A percentile compares a stretch with the other conserved stretches of the same genome.
phyloP scores from a whole-genome alignment of 352 stramenopile species.

The Achlya hypogyna region DNA sequence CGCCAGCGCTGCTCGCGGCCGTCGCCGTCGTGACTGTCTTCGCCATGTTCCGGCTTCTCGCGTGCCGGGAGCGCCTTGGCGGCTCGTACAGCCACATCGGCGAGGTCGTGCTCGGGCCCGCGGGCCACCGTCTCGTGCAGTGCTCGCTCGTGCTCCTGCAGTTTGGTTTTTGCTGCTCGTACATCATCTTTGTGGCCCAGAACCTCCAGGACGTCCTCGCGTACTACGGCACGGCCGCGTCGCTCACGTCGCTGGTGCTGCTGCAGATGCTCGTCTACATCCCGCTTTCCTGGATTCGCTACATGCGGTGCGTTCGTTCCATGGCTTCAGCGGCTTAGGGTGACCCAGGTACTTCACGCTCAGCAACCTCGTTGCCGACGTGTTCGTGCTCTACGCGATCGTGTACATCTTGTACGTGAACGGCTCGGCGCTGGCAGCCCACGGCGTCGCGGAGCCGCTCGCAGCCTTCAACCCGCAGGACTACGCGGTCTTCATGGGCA shows the following conservation, averaged over 20 bases:
- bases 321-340: neutral
- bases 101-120: conserved; percentile 51
- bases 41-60: conserved; percentile 64
- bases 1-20: conserved; percentile 49
- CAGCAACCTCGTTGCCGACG: conserved; percentile 73
- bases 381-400: conserved; percentile 72
- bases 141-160: conserved; percentile 80
- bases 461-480: conserved; percentile 59
- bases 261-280: conserved; percentile 68
- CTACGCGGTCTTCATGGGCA: conserved; percentile 73
- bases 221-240: conserved; percentile 36
- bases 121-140: conserved; percentile 64
- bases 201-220: conserved; percentile 63
- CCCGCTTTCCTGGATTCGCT: conserved; percentile 72
- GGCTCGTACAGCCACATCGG: conserved; percentile 74
- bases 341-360: conserved; percentile 39
- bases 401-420: conserved; percentile 61
- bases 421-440: conserved; percentile 38
- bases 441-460: conserved; percentile 39
- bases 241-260: conserved; percentile 52
- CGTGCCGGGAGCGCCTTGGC: conserved; percentile 53
- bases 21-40: conserved; percentile 60
- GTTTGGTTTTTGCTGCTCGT: conserved; percentile 74
- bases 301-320: conserved; percentile 52
- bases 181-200: conserved; percentile 76